phyloP scores from a whole-genome alignment of 2,329 filamentous ascomycete species.

The Xylaria sp. region DNA sequence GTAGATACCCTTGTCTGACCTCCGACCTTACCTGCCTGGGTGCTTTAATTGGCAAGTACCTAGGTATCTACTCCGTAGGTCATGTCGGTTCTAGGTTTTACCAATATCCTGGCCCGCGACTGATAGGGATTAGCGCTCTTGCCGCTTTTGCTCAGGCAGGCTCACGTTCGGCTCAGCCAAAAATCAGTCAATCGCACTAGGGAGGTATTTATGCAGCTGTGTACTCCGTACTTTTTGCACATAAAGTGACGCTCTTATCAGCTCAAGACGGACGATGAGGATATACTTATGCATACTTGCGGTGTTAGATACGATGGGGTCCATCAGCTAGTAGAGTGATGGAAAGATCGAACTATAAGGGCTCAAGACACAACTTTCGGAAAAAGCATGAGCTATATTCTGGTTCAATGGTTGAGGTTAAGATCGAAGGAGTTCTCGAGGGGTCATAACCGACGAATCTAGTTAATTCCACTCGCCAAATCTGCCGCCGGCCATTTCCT shows the following conservation, averaged over 20 bases:
- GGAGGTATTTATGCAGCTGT: not conserved
- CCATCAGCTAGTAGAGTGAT: constrained; percentile 33
- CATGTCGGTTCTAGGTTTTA: too few species aligned
- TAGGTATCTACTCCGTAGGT: too few species aligned
- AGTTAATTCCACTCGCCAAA: constrained; percentile 35
- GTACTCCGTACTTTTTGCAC: not conserved
- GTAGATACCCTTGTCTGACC: not conserved
- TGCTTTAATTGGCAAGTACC: too few species aligned
- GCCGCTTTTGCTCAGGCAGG: constrained; percentile 2
- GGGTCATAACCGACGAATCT: constrained; percentile 32
- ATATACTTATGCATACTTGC: constrained; percentile 32
- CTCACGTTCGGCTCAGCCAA: not conserved
- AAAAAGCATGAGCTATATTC: constrained; percentile 34
- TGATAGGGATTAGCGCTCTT: not conserved
- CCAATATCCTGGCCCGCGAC: not conserved
- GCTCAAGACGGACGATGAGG: constrained; percentile 28
- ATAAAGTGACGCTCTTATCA: constrained; percentile 15
- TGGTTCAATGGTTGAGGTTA: constrained; percentile 32
- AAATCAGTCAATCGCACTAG: not conserved
- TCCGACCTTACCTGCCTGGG: not conserved
- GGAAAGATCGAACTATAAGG: constrained; percentile 33
- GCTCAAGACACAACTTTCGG: constrained; percentile 31
- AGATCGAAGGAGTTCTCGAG: constrained; percentile 35
- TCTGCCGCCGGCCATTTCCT: constrained; percentile 36
- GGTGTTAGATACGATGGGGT: constrained; percentile 31